These are phyloP conservation scores for Rhytidiadelphus loreus DNA, from an alignment of 225 moss, liverwort and hornwort species.

Conservation along the genomic window DNA sequence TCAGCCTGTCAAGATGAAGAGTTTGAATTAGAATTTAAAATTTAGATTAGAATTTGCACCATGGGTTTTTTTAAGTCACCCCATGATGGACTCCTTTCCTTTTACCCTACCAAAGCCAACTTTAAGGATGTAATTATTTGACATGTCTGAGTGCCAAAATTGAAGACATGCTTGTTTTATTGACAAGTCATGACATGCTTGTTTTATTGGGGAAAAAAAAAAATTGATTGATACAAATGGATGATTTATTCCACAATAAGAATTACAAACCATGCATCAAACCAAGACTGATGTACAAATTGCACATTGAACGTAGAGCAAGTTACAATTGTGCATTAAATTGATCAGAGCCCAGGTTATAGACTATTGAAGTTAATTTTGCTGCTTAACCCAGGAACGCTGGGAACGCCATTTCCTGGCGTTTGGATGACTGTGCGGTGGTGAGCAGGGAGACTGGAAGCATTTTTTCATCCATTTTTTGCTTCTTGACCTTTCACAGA, in stretches of 20 bases:
- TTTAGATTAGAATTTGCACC: neutral
- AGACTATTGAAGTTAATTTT: neutral
- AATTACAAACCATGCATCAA: neutral
- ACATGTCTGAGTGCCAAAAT: neutral
- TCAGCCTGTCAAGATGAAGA: neutral
- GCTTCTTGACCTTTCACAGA: too few relatives aligned
- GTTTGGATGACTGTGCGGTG: too few relatives aligned
- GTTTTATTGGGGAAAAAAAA: neutral
- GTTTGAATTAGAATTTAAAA: too few relatives aligned
- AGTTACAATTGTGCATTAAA: neutral
- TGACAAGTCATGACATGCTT: neutral
- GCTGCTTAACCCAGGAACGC: too few relatives aligned
- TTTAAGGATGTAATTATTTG: neutral
- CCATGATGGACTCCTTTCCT: neutral
- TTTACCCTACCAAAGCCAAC: neutral
- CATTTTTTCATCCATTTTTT: too few relatives aligned
- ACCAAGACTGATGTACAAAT: neutral
- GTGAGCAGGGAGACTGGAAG: too few relatives aligned
- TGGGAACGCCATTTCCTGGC: too few relatives aligned
- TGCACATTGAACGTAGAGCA: neutral
- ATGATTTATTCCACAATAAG: neutral
- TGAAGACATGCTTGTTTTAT: neutral
- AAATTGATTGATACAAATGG: neutral
- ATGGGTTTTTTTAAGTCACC: neutral
- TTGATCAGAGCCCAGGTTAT: neutral